Conservation (phyloP, 768 basidiomycete genomes). For the Russula dissimulans region DNA sequence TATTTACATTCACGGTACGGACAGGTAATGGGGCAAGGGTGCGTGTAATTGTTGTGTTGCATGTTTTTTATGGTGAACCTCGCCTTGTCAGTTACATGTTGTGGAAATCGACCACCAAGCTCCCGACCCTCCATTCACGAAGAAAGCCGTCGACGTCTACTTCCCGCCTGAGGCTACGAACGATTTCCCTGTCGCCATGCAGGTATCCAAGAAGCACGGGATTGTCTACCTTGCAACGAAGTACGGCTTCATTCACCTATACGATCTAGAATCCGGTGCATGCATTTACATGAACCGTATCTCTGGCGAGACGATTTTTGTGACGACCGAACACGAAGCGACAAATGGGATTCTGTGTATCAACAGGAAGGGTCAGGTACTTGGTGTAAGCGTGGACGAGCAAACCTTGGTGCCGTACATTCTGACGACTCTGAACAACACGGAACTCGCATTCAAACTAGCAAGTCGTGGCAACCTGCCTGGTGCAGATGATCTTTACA, state of each 20-base stretch:
- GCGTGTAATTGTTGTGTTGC: conserved; percentile 20
- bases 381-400: conserved; percentile 95
- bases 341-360: conserved; percentile 96
- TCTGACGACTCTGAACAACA: conserved; percentile 87
- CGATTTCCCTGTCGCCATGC: conserved; percentile 99
- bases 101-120: conserved; percentile 97
- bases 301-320: conserved; percentile 98
- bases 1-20: conserved; percentile 92
- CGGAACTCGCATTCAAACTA: conserved; percentile 95
- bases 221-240: conserved; percentile 97
- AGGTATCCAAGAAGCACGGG: conserved; percentile 94
- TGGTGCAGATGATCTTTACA: conserved; percentile 94
- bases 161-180: conserved; percentile 97
- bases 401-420: conserved; percentile 94
- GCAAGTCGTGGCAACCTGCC: conserved; percentile 94
- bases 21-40: conserved; percentile 99
- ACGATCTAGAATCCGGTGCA: conserved; percentile 93
- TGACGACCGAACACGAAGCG: conserved; percentile 92
- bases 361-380: conserved; percentile 98
- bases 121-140: conserved; percentile 85
- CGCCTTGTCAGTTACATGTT: conserved; percentile 69
- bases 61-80: background rate
- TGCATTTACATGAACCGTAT: conserved; percentile 99
- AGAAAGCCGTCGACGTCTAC: conserved; percentile 98
- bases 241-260: conserved; percentile 98